Evolutionary conservation across 331 rosid genomes (phyloP).

Genomic region (Arachis monticola): DNA sequence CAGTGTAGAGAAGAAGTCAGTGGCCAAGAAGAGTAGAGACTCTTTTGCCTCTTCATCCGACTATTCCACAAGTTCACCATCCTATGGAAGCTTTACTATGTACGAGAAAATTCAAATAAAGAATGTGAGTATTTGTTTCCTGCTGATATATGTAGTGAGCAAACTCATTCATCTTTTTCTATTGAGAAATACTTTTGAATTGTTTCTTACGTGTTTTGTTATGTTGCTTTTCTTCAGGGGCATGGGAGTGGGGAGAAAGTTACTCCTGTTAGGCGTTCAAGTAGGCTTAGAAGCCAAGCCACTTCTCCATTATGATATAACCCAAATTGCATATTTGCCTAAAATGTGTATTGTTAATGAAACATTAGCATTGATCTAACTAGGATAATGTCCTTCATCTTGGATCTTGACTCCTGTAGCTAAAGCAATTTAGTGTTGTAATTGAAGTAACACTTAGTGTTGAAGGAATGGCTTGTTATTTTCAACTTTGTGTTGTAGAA

Average conservation of each 20-base stretch:
- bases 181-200: neutral
- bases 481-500: neutral
- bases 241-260: conserved; percentile 53
- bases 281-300: conserved; percentile 62
- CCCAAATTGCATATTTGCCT: neutral
- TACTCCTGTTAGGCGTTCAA: conserved; percentile 85
- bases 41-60: conserved; percentile 70
- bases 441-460: too few relatives aligned
- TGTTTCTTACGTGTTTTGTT: conserved; percentile 4
- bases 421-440: neutral
- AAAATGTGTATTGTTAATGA: neutral
- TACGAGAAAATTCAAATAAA: conserved; percentile 65
- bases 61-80: conserved; percentile 57
- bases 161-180: neutral
- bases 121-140: conserved; percentile 46
- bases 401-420: conserved; percentile 12
- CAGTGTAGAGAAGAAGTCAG: conserved; percentile 52
- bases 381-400: conserved; percentile 49
- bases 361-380: neutral
- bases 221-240: conserved; percentile 49
- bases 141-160: neutral
- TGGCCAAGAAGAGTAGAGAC: conserved; percentile 66
- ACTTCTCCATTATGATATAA: conserved; percentile 51
- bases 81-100: conserved; percentile 86
- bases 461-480: too few relatives aligned